phyloP scores from a whole-genome alignment of 2,329 filamentous ascomycete genomes.

The Xylariomycetidae sp. region DNA sequence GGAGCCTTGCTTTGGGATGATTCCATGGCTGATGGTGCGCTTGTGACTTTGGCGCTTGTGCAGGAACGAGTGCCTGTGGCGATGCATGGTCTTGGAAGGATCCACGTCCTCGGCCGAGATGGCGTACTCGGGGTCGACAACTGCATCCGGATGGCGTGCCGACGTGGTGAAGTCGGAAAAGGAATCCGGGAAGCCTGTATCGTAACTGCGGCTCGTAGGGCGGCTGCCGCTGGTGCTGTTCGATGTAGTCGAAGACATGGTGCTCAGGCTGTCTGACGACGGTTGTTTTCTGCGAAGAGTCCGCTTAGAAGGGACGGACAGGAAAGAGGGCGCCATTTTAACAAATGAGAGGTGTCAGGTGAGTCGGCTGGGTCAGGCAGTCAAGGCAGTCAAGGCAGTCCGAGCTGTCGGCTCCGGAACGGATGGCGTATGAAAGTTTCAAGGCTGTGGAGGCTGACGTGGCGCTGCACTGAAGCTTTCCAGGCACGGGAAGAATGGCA shows the following conservation, averaged over 20 bases:
- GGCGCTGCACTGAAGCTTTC: conserved; percentile 2
- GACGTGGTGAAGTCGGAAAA: conserved; percentile 48
- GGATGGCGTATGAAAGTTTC: conserved; percentile 1
- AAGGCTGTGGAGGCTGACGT: neutral
- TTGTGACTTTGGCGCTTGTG: conserved; percentile 40
- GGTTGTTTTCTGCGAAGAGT: conserved; percentile 12
- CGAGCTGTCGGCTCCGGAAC: neutral
- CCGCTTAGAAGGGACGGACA: conserved; percentile 12
- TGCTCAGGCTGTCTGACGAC: conserved; percentile 11
- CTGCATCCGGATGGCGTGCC: conserved; percentile 55
- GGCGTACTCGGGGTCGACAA: conserved; percentile 49
- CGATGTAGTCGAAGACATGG: conserved; percentile 24
- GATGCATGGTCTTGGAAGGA: conserved; percentile 33
- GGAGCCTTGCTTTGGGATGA: conserved; percentile 24
- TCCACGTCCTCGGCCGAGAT: conserved; percentile 50
- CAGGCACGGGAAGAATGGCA: neutral
- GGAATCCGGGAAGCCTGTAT: conserved; percentile 29
- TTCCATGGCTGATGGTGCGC: conserved; percentile 40
- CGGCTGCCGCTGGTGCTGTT: conserved; percentile 19
- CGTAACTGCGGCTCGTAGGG: conserved; percentile 21
- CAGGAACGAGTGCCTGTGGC: conserved; percentile 41
- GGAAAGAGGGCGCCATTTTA: conserved; percentile 7
- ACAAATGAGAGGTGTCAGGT: neutral
- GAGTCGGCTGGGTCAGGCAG: too few species aligned
- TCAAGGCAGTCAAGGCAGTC: too few species aligned